Base-by-base conservation (phyloP, 148 eudicot species). In the Vaccinium corymbosum region DNA sequence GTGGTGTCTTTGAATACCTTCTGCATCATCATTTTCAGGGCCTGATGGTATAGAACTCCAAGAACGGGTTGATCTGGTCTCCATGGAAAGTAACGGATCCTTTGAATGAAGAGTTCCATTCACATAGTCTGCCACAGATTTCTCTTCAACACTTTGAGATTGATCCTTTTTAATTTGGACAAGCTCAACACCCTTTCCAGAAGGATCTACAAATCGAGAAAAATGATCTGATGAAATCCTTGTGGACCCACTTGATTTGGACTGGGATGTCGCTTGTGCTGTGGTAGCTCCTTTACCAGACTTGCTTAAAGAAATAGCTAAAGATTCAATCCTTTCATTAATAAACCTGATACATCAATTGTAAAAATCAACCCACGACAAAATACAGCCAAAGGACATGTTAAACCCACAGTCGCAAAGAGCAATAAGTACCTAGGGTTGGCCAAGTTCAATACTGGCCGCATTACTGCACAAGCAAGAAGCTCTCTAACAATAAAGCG, bases 251-350 rank as follows among this genome's bases (percentile, higher is more conserved):
- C 86, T 92, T 79, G 88, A 86, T 80, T 88, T 92, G 46, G 92
- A 77, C 27, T 80, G 84, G n/a, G 89, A 83, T 49, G 86, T 80
- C 56, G 76, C 85, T 80, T 86, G 87, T 82, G 84, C 86, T 15
- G 82, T 79, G 80, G 81, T 79, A 82, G 66, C 87, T 90, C 89
- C 98, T 88, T 90, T 92, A 32, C 81, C 89, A 80, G 83, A 80
- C 81, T 91, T 94, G 84, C 88, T 91, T 59, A 78, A 78, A 74
- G 95, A 89, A 82, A 89, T 80, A 84, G 87, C 98, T 49, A 91
- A 85, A 85, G 90, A 90, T 88, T 95, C 99, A 78, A 97, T 94
- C 89, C 98, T 95, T 89, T 97, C 98, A 89, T 97, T 97, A 46
- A 97, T 93, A 87, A 97, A 97, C 93, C 99, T 97, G 90, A 56